Evolutionary conservation across 164 flowering plant species (phyloP).

Genomic region (Platanus orientalis): DNA sequence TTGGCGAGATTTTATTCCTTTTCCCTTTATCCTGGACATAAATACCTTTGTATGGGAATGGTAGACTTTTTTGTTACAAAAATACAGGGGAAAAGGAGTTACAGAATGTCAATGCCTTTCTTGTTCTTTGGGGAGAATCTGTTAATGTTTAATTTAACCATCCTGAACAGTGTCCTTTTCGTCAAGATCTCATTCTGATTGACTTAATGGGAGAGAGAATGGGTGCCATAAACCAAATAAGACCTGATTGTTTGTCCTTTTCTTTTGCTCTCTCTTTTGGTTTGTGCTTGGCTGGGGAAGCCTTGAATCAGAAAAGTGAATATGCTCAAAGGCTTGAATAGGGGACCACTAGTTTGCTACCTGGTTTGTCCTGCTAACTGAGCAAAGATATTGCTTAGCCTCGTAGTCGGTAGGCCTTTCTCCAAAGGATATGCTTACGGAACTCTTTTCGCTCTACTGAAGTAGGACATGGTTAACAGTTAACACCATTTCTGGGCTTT

Average conservation of each 20-base stretch:
- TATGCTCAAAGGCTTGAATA: constrained; percentile 18
- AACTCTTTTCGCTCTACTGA: not conserved
- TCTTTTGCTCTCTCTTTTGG: constrained; percentile 11
- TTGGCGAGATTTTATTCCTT: constrained; percentile 12
- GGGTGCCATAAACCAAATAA: constrained; percentile 15
- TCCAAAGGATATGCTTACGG: not conserved
- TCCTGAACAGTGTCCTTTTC: constrained; percentile 17
- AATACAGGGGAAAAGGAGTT: constrained; percentile 7
- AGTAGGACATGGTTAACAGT: constrained; percentile 10
- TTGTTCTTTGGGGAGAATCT: constrained; percentile 18
- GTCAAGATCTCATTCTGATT: constrained; percentile 29
- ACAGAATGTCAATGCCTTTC: constrained; percentile 38
- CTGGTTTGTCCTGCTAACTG: constrained; percentile 14
- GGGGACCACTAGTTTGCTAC: constrained; percentile 34
- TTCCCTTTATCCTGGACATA: constrained; percentile 16
- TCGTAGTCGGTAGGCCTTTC: not conserved
- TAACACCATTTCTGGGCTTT: not conserved
- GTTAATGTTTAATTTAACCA: constrained; percentile 13
- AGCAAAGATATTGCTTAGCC: not conserved
- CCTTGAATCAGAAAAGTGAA: constrained; percentile 16
- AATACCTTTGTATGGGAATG: constrained; percentile 16
- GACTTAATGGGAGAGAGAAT: constrained; percentile 22
- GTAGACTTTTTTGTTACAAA: constrained; percentile 12
- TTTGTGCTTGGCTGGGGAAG: constrained; percentile 10
- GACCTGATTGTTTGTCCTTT: constrained; percentile 7